Evolutionary conservation across 2,329 filamentous ascomycete species (phyloP).

Genomic region (Cercospora beticola): DNA sequence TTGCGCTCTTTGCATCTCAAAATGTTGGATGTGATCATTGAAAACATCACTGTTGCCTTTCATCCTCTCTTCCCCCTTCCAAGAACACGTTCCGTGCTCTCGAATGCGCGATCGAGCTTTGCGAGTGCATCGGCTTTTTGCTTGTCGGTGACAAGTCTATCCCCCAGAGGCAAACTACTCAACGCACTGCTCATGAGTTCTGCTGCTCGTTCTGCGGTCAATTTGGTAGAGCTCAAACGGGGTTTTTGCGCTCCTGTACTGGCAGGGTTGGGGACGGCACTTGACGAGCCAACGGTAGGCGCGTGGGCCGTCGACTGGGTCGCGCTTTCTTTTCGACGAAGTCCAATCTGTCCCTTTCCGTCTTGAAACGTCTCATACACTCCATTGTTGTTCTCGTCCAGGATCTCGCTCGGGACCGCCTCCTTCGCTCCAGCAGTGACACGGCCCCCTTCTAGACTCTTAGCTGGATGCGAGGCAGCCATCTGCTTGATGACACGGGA

Average conservation of each 20-base stretch:
- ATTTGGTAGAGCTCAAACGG: conserved; percentile 29
- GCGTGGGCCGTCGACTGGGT: conserved; percentile 21
- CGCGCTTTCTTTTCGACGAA: conserved; percentile 42
- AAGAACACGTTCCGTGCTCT: conserved; percentile 32
- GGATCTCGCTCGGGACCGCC: conserved; percentile 48
- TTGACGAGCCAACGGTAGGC: conserved; percentile 17
- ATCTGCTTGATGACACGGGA: conserved; percentile 69
- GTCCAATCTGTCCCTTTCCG: conserved; percentile 48
- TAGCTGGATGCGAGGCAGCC: conserved; percentile 28
- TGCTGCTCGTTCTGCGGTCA: conserved; percentile 45
- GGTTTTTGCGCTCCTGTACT: conserved; percentile 24
- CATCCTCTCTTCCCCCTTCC: conserved; percentile 21
- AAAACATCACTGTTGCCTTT: not conserved
- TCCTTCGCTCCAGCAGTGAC: conserved; percentile 18
- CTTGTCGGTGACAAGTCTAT: conserved; percentile 40
- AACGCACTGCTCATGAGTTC: conserved; percentile 51
- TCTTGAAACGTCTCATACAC: conserved; percentile 55
- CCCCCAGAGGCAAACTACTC: conserved; percentile 45
- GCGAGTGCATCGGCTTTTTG: conserved; percentile 47
- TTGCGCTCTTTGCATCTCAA: not conserved
- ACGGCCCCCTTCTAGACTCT: conserved; percentile 22
- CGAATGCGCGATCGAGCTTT: conserved; percentile 45
- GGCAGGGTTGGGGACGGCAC: not conserved
- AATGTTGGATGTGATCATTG: not conserved
- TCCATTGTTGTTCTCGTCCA: conserved; percentile 40